Evolutionary conservation across 2,329 filamentous ascomycete genomes (phyloP).

Genomic region (Aspergillus pseudonomiae): DNA sequence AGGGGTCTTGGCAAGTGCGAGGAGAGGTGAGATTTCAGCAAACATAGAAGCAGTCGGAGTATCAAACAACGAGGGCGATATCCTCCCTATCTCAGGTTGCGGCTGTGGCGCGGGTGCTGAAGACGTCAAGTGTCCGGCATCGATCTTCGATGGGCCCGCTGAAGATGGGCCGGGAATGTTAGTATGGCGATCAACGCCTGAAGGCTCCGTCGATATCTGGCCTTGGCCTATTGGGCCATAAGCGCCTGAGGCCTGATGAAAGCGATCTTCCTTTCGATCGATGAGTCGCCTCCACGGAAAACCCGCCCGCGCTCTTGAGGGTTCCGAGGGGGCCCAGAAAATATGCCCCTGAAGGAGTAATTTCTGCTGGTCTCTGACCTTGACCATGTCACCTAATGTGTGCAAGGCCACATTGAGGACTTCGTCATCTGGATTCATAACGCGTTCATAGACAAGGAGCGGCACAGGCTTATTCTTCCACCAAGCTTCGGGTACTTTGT

Average conservation of each 20-base stretch:
- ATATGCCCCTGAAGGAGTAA: slow-evolving; percentile 12
- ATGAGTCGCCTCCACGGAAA: slow-evolving; percentile 14
- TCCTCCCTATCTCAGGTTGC: not conserved
- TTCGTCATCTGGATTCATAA: slow-evolving; percentile 28
- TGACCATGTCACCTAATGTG: slow-evolving; percentile 19
- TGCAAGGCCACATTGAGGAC: slow-evolving; percentile 20
- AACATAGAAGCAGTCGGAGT: not conserved
- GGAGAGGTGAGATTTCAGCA: not conserved
- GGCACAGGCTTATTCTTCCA: slow-evolving; percentile 27
- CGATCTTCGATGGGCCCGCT: not conserved
- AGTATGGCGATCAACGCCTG: not conserved
- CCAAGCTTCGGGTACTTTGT: slow-evolving; percentile 30
- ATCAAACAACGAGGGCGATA: not conserved
- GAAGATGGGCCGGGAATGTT: not conserved
- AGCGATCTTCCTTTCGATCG: slow-evolving; percentile 6
- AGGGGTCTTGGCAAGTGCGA: not conserved
- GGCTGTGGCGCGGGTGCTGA: not conserved
- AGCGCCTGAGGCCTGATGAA: not conserved
- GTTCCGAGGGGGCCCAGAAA: slow-evolving; percentile 9
- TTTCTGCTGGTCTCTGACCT: not conserved
- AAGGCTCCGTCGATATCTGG: not conserved
- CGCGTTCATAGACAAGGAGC: slow-evolving; percentile 39
- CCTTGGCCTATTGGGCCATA: not conserved
- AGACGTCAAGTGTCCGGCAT: not conserved
- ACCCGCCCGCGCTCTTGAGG: not conserved